Percentiles rank a stretch among this genome's conserved stretches.
Evolutionary conservation across 2,329 filamentous ascomycete species (phyloP).

Genomic region (Trichoderma cornu-damae): DNA sequence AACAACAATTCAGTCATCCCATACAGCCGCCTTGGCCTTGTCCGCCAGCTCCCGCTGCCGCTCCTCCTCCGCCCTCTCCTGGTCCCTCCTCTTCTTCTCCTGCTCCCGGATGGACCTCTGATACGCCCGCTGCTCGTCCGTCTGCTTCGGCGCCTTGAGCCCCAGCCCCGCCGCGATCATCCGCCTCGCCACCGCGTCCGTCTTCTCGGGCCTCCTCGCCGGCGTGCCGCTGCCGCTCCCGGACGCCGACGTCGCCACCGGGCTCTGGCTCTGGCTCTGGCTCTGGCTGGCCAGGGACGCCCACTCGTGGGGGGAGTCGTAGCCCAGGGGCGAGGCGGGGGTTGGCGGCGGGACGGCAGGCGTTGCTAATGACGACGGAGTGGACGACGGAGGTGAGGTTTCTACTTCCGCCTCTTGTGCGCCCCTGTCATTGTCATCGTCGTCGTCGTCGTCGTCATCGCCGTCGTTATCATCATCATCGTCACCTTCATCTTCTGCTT

Average conservation of each 20-base stretch:
- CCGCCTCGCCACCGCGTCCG: slow-evolving; percentile 80
- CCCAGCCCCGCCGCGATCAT: slow-evolving; percentile 88
- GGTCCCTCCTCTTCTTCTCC: slow-evolving; percentile 71
- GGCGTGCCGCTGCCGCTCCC: slow-evolving; percentile 23
- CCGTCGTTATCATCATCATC: too few species aligned
- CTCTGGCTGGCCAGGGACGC: neutral
- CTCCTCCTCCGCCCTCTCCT: slow-evolving; percentile 62
- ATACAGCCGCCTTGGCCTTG: slow-evolving; percentile 75
- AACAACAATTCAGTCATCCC: slow-evolving; percentile 60
- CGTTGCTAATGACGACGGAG: neutral
- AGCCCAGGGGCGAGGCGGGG: neutral
- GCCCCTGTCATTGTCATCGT: slow-evolving; percentile 20
- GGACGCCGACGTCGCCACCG: neutral
- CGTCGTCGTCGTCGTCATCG: slow-evolving; percentile 6
- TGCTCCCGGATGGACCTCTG: slow-evolving; percentile 77
- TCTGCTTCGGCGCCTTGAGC: slow-evolving; percentile 71
- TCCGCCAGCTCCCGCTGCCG: slow-evolving; percentile 60
- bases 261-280: neutral
- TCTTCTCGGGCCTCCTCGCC: slow-evolving; percentile 70
- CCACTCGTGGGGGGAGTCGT: slow-evolving; percentile 23
- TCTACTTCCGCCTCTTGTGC: slow-evolving; percentile 21
- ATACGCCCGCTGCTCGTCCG: slow-evolving; percentile 83
- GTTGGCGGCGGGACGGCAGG: slow-evolving; percentile 5
- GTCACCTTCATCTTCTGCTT: slow-evolving; percentile 19
- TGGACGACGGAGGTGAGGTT: neutral